phyloP scores from a whole-genome alignment of 306 rosid species.

The Prinsepia uniflora region DNA sequence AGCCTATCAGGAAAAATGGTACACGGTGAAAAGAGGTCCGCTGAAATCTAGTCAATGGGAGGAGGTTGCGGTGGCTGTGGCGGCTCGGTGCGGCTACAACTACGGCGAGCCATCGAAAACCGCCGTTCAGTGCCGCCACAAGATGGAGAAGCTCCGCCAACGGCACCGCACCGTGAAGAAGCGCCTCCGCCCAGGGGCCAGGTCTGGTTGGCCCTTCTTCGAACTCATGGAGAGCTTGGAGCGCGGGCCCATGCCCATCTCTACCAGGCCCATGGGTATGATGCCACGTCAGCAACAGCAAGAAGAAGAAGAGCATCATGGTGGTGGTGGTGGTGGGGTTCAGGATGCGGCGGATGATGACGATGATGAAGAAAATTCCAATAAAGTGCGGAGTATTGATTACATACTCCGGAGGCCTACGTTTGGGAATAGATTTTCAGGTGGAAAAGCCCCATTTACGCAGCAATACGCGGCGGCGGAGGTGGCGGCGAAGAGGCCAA shows the following conservation, averaged over 20 bases:
- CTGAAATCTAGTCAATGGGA: conserved; percentile 85
- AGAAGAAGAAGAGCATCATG: background rate
- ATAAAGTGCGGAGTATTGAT: conserved; percentile 43
- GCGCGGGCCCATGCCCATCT: conserved; percentile 83
- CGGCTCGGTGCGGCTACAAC: conserved; percentile 76
- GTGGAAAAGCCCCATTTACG: background rate
- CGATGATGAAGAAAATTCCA: conserved; percentile 2
- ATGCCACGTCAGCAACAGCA: background rate
- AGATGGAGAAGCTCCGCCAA: conserved; percentile 93
- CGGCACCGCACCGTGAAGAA: conserved; percentile 63
- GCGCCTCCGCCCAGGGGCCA: conserved; percentile 20
- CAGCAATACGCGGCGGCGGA: conserved; percentile 16
- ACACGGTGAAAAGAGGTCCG: conserved; percentile 68
- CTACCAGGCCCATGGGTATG: conserved; percentile 40
- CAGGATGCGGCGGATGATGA: conserved; percentile 19
- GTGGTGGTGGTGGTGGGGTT: background rate
- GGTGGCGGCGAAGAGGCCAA: conserved; percentile 21
- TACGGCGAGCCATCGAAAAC: conserved; percentile 54
- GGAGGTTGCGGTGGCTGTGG: conserved; percentile 78
- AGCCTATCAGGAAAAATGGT: conserved; percentile 89
- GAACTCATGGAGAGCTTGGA: conserved; percentile 68
- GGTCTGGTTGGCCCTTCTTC: conserved; percentile 55
- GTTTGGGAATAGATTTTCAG: conserved; percentile 20
- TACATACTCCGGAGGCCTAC: conserved; percentile 37
- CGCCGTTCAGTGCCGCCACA: conserved; percentile 79